These are phyloP conservation scores for Gastrolobium bilobum DNA, from an alignment of 306 rosid species.

Conservation along the genomic window DNA sequence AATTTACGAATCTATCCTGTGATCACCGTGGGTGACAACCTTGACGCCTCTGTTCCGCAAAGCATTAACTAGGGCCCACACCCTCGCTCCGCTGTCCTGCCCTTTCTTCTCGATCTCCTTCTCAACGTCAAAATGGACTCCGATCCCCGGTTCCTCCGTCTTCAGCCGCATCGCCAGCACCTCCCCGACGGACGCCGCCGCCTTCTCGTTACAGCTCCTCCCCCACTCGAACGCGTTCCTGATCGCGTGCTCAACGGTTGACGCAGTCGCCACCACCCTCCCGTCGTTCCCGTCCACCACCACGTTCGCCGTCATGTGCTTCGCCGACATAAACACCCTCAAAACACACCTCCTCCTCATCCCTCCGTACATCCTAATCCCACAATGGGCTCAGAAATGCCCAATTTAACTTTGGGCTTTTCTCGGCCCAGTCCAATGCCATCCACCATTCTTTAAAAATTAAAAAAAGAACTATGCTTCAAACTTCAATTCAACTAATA, in stretches of 20 bases:
- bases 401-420: conserved; percentile 24
- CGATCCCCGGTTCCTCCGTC: conserved; percentile 54
- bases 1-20: conserved; percentile 35
- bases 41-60: conserved; percentile 56
- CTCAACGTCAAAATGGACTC: conserved; percentile 60
- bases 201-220: conserved; percentile 41
- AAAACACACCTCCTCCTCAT: conserved; percentile 52
- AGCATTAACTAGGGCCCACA: conserved; percentile 53
- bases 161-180: conserved; percentile 64
- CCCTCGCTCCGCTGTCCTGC: conserved; percentile 13
- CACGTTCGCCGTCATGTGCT: conserved; percentile 65
- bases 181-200: conserved; percentile 52
- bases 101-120: conserved; percentile 62
- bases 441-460: background rate
- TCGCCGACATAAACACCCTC: conserved; percentile 51
- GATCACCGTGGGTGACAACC: conserved; percentile 13
- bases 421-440: conserved; percentile 5
- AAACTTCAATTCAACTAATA: background rate
- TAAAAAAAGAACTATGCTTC: background rate
- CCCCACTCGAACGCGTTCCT: conserved; percentile 55
- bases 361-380: background rate
- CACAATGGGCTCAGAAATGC: background rate
- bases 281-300: conserved; percentile 45
- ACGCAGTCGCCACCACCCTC: conserved; percentile 57
- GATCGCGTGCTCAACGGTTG: conserved; percentile 56